These are phyloP conservation scores for Claviceps sp. DNA, from an alignment of 2,329 filamentous ascomycete genomes.

Conservation along the genomic window DNA sequence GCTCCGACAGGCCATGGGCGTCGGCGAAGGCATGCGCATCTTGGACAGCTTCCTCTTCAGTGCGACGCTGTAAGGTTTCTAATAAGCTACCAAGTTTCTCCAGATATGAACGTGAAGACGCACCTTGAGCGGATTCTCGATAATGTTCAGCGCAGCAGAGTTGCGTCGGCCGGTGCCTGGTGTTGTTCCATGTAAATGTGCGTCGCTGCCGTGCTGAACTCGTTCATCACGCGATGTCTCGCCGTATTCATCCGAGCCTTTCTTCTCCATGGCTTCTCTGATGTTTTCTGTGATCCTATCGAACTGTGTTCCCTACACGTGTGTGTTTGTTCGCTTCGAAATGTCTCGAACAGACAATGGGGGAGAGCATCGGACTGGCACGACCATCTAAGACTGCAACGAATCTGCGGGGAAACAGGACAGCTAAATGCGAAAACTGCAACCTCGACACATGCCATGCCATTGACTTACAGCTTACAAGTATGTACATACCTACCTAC, in stretches of 20 bases:
- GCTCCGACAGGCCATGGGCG: constrained; percentile 30
- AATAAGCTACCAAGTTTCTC: background rate
- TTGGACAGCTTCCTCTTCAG: constrained; percentile 8
- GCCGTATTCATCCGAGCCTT: constrained; percentile 2
- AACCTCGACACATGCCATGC: background rate
- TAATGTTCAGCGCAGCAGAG: constrained; percentile 18
- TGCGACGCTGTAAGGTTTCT: constrained; percentile 11
- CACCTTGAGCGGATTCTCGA: constrained; percentile 20
- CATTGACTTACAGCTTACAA: too few species aligned
- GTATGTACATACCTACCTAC: background rate
- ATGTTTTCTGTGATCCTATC: background rate
- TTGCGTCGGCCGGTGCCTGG: constrained; percentile 8
- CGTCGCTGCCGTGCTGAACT: background rate
- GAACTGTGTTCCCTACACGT: background rate
- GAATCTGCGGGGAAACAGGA: background rate
- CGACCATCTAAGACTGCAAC: background rate
- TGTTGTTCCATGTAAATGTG: background rate
- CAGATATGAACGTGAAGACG: background rate
- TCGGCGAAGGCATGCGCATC: constrained; percentile 36
- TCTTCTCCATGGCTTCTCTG: constrained; percentile 7
- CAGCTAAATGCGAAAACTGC: background rate
- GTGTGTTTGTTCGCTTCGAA: background rate
- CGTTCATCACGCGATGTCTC: constrained; percentile 7
- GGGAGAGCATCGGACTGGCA: background rate
- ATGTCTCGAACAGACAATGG: background rate